Base-by-base conservation (phyloP, 805 yeast species). In the Brettanomyces anomalus region DNA sequence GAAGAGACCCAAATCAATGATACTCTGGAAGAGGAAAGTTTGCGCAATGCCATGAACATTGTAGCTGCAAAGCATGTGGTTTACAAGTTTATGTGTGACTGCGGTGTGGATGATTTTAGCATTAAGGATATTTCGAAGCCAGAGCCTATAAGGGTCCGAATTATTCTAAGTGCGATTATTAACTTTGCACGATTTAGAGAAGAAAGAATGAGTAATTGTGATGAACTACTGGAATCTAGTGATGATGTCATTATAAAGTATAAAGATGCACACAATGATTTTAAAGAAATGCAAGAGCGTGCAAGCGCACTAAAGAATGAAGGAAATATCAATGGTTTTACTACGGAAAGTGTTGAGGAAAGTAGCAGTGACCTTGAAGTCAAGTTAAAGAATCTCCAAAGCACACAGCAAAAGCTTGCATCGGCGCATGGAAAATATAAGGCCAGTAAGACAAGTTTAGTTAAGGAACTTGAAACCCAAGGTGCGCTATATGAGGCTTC, bases 111-210 rank as follows among this genome's bases (percentile, higher is more conserved):
- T 44, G 95, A 88, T 59, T 84, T 87, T 55, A 74, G 79, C 36
- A 66, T 87, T 40, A 68, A 75, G 64, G 96, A 88, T 62, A 65
- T 88, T 26, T 68, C 76, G 45, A 78, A 77, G 49, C 96, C 96
- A 0, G 95, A 87, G n/a, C 67, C 84, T 0, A 61, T 58, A 33
- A 67, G 95, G 45, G 68, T 77, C 1, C 66, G 78, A 47, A 65
- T 90, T 38, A 68, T 86, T 17, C 60, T 87, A 21, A 85, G 95
- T 56, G 93, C 93, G 1, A 78, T 87, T 40, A 83, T 87, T 18
- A 88, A 88, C 57, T 88, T 77, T 67, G 94, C 94, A 1, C 66
- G 90, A 44, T 87, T 84, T 54, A 71, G 95, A 50, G 94, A 85
- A 51, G 86, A 80, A 49, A 79, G 84, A 46, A 73, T 80, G 57